Percentiles rank a stretch among this genome's conserved stretches.
Evolutionary conservation across 1,284 basidiomycete genomes (phyloP).

Genomic region (Dichomitus squalens): DNA sequence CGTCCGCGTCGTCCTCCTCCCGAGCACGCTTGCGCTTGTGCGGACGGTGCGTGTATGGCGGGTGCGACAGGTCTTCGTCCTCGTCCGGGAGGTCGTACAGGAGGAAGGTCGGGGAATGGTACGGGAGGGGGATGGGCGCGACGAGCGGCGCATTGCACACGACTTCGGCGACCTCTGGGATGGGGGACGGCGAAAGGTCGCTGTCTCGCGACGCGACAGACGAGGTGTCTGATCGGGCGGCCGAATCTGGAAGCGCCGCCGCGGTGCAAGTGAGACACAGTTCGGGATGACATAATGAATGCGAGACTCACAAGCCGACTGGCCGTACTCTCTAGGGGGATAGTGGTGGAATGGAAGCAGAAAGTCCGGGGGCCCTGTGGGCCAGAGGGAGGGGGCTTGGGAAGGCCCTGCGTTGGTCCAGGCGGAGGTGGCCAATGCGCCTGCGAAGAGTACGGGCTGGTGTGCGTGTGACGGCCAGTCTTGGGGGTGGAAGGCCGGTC

Average conservation of each 20-base stretch:
- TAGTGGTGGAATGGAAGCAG: constrained; percentile 27
- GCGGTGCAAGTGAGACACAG: constrained; percentile 3
- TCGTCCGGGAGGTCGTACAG: constrained; percentile 64
- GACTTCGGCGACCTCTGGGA: constrained; percentile 41
- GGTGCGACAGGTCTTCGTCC: constrained; percentile 70
- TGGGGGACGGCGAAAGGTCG: constrained; percentile 26
- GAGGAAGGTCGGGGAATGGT: constrained; percentile 68
- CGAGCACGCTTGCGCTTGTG: constrained; percentile 56
- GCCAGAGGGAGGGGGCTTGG: constrained; percentile 16
- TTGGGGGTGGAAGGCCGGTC: constrained; percentile 7
- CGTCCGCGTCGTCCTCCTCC: constrained; percentile 30
- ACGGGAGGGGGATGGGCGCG: constrained; percentile 67
- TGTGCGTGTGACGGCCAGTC: constrained; percentile 15
- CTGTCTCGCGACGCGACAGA: constrained; percentile 29
- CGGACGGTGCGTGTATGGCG: constrained; percentile 57
- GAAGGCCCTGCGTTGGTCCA: constrained; percentile 22
- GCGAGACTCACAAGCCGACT: constrained; percentile 21
- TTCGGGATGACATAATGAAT: constrained; percentile 1
- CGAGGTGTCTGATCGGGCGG: constrained; percentile 46
- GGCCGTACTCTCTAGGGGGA: constrained; percentile 8
- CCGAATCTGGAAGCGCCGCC: constrained; percentile 31
- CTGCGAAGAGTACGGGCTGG: constrained; percentile 25
- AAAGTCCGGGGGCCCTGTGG: constrained; percentile 24
- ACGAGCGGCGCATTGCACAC: constrained; percentile 66
- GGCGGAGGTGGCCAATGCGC: constrained; percentile 17